Base-by-base conservation (phyloP, 1,139 yeast genomes). In the Pichia cactophila region DNA sequence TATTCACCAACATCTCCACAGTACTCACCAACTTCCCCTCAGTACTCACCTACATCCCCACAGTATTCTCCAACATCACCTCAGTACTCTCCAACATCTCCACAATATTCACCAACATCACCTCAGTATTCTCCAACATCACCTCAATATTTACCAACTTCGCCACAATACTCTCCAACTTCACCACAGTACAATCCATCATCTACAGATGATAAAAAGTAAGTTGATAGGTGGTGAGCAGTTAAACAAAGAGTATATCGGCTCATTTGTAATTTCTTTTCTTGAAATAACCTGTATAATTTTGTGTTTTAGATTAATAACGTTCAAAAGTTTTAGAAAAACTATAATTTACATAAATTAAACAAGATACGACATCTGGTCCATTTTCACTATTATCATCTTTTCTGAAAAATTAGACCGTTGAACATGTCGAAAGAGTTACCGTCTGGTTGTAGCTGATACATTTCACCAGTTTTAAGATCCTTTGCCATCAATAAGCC, bases 381-480 rank as follows among this genome's bases (percentile, higher is more conserved):
- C 12, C 12, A 8, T 23, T 3, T 20, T 17, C 9, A 23, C 4
- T 10, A 0, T 78, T 78, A 11, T 86, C 46, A 59, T 35, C 56
- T 54, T 62, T 82, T 83, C 58, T 77, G 81, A 52, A 88, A 86
- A n/a, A 94, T 84, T 55, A 94, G 71, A 0, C 98, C 97, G 59
- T 78, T 85, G 70, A 92, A 85, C 73, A 94, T 90, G 63, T 94
- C 98, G 63, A 94, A 94, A 2, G 97, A 87, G 64, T 94, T 94
- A 0, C 98, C 98, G 64, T 94, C 98, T 0, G 99, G 98, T 64
- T 89, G 97, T 45, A 94, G 69, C 58, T 87, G 85, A 57, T 76
- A 81, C 4, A 64, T 67, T 39, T 71, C 74, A 1, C 87, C 85
- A 4, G 80, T 78, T 43, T 72, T 73, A 8, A 80, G 67, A 57